phyloP scores from a whole-genome alignment of 371 early-diverging fungal species.

The Chytridium lagenaria region DNA sequence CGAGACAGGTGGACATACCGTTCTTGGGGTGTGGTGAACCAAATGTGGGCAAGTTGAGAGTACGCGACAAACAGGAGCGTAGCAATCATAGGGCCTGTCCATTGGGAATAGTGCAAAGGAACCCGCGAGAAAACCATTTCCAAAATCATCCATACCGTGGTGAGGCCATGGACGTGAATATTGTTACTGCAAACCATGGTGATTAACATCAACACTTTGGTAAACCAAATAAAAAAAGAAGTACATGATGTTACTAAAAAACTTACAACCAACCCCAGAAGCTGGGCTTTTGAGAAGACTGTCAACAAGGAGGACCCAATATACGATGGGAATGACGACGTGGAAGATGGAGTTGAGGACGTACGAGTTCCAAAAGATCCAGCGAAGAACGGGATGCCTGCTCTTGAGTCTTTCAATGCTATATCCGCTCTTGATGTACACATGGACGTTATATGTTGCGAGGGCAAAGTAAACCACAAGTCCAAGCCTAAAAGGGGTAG shows the following conservation, averaged over 20 bases:
- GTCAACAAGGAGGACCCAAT: slow-evolving; percentile 42
- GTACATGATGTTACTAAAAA: too few relatives aligned
- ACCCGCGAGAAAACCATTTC: slow-evolving; percentile 34
- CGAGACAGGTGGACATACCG: too few relatives aligned
- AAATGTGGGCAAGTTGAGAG: slow-evolving; percentile 6
- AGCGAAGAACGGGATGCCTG: slow-evolving; percentile 16
- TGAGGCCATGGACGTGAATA: slow-evolving; percentile 30
- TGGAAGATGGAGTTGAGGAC: slow-evolving; percentile 35
- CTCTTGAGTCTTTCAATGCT: slow-evolving; percentile 1
- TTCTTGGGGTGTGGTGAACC: too few relatives aligned
- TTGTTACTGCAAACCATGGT: too few relatives aligned
- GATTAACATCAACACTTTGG: too few relatives aligned
- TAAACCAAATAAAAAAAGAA: too few relatives aligned
- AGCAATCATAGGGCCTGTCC: slow-evolving; percentile 19
- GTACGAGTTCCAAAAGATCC: slow-evolving; percentile 40
- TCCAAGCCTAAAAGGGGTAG: slow-evolving; percentile 9
- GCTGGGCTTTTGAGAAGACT: too few relatives aligned
- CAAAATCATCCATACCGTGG: slow-evolving; percentile 29
- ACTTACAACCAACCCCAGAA: too few relatives aligned
- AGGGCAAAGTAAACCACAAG: slow-evolving; percentile 4
- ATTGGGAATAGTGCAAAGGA: slow-evolving; percentile 33
- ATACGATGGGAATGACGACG: slow-evolving; percentile 36
- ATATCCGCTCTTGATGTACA: slow-evolving; percentile 22
- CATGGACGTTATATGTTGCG: slow-evolving; percentile 23
- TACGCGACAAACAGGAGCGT: slow-evolving; percentile 29